Base-by-base conservation (phyloP, 371 early-diverging fungal species). In the Actinomucor elegans region DNA sequence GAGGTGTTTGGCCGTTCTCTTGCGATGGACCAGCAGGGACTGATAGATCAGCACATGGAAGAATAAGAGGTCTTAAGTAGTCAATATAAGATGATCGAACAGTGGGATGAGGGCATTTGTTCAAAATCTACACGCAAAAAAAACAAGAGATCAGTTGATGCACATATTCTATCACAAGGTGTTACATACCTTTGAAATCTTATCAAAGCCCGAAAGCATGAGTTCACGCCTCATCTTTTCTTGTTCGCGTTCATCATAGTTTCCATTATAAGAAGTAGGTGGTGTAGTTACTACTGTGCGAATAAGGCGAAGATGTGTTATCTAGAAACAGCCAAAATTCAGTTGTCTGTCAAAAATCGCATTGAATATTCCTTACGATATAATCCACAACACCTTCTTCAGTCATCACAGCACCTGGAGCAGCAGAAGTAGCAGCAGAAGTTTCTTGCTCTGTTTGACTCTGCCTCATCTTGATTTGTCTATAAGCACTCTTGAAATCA, bases 61-160 rank as follows among this genome's bases (percentile, higher is more conserved):
- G 59, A 45, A 78, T 44, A 8, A 78, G 56, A 1, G 79, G 79
- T 33, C 63, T 64, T 3, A 76, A 40, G 38, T 72, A 75, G 11
- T 67, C 59, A 4, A 71, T 71, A 33, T 76, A 76, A 0, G 73
- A 66, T 26, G 57, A 70, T 35, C 73, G 75, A 15, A 86, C 62
- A n/a, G 78, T 80, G 4, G 85, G 84, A 67, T 80, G 83, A 34
- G 84, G 87, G 34, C 79, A 79, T 34, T 70, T 71, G 9, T 74
- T 71, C 35, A 86, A 61, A 24, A 70, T 57, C 63, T 73, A 56
- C 27, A 26, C n/a, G n/a, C n/a, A n/a, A n/a, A n/a, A n/a, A n/a
- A n/a, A n/a, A n/a, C n/a, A 12, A 41, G 14, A 38, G 6, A n/a
- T 41, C 41, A 41, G 41, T 41, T 41, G 41, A 26, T 38, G 20